Percentiles rank a stretch among this genome's conserved stretches.
phyloP scores from a whole-genome alignment of 345 rosid species.

The Capsella bursapastoris region DNA sequence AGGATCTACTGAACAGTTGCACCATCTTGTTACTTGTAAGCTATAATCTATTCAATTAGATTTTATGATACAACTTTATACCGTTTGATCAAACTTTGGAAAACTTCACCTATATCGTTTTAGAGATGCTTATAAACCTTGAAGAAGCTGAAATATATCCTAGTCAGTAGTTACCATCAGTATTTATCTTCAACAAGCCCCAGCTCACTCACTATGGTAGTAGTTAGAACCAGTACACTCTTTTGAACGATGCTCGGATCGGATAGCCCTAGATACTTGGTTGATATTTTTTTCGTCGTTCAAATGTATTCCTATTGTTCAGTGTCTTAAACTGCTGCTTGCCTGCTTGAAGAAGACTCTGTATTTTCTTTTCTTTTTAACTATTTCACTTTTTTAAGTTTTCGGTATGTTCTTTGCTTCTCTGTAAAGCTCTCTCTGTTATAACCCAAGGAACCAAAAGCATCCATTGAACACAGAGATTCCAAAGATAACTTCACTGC shows the following conservation, averaged over 20 bases:
- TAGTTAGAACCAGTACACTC: background rate
- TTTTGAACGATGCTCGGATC: background rate
- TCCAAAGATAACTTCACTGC: constrained; percentile 30
- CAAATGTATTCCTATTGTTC: background rate
- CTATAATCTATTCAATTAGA: background rate
- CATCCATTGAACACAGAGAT: constrained; percentile 28
- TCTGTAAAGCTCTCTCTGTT: constrained; percentile 22
- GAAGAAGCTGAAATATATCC: background rate
- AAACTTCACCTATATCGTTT: constrained; percentile 1
- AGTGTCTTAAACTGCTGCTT: background rate
- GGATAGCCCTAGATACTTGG: background rate
- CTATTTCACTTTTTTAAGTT: constrained; percentile 3
- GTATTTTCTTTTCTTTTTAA: background rate
- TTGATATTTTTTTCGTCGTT: background rate
- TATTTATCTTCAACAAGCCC: background rate
- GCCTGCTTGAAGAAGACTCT: constrained; percentile 17
- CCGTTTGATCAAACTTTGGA: background rate
- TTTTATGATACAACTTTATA: too few relatives aligned
- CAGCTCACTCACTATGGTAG: background rate
- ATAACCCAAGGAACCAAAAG: constrained; percentile 22
- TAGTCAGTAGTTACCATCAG: background rate
- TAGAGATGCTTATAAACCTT: background rate
- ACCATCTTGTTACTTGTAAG: background rate
- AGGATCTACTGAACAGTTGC: background rate
- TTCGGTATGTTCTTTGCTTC: constrained; percentile 41